Conservation (phyloP, 768 basidiomycete genomes). For the Chalciporus sphaerocephalus region DNA sequence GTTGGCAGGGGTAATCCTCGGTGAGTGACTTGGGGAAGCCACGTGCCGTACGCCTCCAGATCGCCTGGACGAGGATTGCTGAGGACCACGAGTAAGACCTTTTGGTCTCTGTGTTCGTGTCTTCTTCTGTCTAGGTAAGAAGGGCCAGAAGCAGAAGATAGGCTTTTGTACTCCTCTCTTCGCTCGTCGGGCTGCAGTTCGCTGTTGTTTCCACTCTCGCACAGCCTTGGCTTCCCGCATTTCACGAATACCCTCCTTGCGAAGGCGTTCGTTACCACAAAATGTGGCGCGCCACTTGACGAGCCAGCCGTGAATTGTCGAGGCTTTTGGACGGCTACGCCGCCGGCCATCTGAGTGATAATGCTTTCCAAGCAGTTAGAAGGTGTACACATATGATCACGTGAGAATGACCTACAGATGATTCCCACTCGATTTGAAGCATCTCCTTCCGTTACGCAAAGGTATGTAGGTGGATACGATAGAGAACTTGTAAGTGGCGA, state of each 20-base stretch:
- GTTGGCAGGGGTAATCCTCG: slow-evolving; percentile 11
- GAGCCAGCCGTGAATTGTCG: slow-evolving; percentile 70
- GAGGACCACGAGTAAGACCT: slow-evolving; percentile 3
- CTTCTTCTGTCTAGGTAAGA: slow-evolving; percentile 21
- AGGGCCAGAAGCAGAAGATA: slow-evolving; percentile 26
- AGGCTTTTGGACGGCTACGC: slow-evolving; percentile 48
- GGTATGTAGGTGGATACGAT: slow-evolving; percentile 9
- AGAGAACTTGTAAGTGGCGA: slow-evolving; percentile 8
- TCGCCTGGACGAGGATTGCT: slow-evolving; percentile 10
- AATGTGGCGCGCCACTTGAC: slow-evolving; percentile 76
- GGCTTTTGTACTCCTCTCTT: slow-evolving; percentile 13
- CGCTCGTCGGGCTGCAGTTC: slow-evolving; percentile 15
- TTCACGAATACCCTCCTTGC: slow-evolving; percentile 67
- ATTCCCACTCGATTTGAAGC: slow-evolving; percentile 34
- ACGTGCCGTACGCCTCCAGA: slow-evolving; percentile 9
- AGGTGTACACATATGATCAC: neutral
- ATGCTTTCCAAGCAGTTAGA: slow-evolving; percentile 16
- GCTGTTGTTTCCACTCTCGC: slow-evolving; percentile 29
- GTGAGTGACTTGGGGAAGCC: slow-evolving; percentile 14
- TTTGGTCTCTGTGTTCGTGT: slow-evolving; percentile 10
- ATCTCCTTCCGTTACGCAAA: slow-evolving; percentile 8
- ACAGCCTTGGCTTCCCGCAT: slow-evolving; percentile 53
- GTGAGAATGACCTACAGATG: slow-evolving; percentile 24
- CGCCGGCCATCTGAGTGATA: slow-evolving; percentile 37
- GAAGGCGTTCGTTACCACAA: slow-evolving; percentile 54